Evolutionary conservation across 352 stramenopile genomes (phyloP), one percentile per base, ranked within the genome.

Genomic region (Globisporangium solare): DNA sequence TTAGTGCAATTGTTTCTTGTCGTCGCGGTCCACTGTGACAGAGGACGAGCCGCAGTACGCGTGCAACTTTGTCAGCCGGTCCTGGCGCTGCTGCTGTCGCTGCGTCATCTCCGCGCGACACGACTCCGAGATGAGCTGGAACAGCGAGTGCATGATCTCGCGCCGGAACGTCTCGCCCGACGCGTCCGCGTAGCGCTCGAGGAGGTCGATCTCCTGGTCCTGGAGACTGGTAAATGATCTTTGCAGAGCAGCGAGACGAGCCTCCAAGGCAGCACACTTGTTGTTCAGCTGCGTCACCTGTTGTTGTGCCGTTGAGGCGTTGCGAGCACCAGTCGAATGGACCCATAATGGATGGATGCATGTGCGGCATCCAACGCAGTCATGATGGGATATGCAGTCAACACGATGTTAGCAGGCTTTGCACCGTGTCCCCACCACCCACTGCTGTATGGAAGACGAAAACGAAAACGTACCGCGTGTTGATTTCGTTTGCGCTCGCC

Each of bases 1-100:
- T 35, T 53, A 47, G 18, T 54, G 51, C 48, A 69, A 50, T 47
- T 48, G 31, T 18, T 62, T 58, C 60, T 79, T 74, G 54, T 79
- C 66, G 21, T 70, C 56, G 10, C 62, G 60, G 40, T 79, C 64
- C n/a, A 87, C 79, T 15, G 72, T 62, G 45, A 86, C 79, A 2
- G 72, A 86, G 11, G 79, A 89, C 55, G 78, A 72, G 22, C 79
- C 79, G 50, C 79, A 89, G 52, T 89, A 87, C 42, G 76, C 58
- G 27, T 76, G 67, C 49, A 86, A 47, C 54, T 80, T 83, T 21
- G 56, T 48, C 40, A 79, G 20, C 11, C 74, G 70, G 32, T 87
- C 65, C 12, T 64, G 53, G 13, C 62, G 54, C 24, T 49, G 54
- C 14, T 18, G 10, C 35, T 67, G 55, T 1, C 78, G 71, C 11